A percentile compares a stretch with the other conserved stretches of the same genome.
Conservation (phyloP, 2,329 filamentous ascomycete genomes). For the Plectosphaerella cucumerina region DNA sequence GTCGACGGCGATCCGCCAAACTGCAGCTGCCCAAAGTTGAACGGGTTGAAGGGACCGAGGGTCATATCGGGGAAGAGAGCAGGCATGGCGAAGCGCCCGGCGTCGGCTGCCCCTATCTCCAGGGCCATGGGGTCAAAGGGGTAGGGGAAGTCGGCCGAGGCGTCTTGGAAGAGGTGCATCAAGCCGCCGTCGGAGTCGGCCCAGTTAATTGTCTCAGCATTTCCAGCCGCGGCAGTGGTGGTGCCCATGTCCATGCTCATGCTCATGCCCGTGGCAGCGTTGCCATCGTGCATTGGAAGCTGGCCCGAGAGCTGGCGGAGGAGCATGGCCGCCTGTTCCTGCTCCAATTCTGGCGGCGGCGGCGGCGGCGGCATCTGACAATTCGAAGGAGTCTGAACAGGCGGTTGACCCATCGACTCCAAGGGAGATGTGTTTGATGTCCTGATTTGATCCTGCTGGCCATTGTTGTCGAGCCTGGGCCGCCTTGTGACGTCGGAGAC, state of each 20-base stretch:
- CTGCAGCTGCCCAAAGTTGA: neutral
- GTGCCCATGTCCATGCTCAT: neutral
- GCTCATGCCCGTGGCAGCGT: neutral
- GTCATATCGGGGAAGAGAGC: neutral
- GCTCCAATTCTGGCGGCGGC: too few species aligned
- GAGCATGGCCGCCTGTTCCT: too few species aligned
- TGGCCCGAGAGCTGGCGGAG: too few species aligned
- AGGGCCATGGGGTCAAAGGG: neutral
- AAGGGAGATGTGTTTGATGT: neutral
- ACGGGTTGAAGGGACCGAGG: neutral
- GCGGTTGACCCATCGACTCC: neutral
- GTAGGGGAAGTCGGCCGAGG: neutral
- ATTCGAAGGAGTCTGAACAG: too few species aligned
- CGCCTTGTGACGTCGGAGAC: neutral
- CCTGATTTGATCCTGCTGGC: neutral
- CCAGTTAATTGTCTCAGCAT: too few species aligned
- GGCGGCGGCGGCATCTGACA: too few species aligned
- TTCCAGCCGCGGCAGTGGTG: neutral
- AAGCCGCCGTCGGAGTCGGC: neutral
- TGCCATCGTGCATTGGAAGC: neutral
- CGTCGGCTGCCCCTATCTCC: too few species aligned
- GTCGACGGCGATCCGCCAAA: neutral
- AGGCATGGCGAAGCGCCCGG: neutral
- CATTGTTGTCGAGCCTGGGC: conserved; percentile 1
- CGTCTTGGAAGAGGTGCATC: neutral